phyloP scores from a whole-genome alignment of 2,329 filamentous ascomycete species.

The Tolypocladium endophyticum region DNA sequence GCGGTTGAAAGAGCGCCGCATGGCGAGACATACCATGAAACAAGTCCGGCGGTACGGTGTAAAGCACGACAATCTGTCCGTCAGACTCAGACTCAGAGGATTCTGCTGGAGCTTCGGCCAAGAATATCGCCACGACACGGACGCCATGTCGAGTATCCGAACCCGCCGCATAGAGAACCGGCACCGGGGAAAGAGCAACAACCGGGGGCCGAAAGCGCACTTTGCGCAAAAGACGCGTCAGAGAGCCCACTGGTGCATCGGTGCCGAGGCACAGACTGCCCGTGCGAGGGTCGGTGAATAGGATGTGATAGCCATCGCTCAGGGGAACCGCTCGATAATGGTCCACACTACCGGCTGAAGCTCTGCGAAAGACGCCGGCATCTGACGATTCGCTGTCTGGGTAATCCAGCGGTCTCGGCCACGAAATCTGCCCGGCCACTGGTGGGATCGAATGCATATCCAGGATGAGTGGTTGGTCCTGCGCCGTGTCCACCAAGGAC shows the following conservation, averaged over 20 bases:
- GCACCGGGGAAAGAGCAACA: constrained; percentile 20
- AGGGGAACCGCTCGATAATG: constrained; percentile 55
- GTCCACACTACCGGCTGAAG: constrained; percentile 37
- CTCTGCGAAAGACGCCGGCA: constrained; percentile 8
- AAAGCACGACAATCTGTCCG: constrained; percentile 41
- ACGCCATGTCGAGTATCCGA: constrained; percentile 47
- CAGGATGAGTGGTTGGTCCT: neutral
- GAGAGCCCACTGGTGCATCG: constrained; percentile 43
- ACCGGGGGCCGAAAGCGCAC: constrained; percentile 36
- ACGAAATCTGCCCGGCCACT: neutral
- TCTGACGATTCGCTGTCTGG: neutral
- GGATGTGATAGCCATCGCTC: constrained; percentile 53
- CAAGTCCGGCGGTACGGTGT: constrained; percentile 48
- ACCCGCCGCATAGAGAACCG: constrained; percentile 44
- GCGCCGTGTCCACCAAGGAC: constrained; percentile 1
- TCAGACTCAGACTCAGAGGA: constrained; percentile 1
- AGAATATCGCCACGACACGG: constrained; percentile 47
- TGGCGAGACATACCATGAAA: constrained; percentile 27
- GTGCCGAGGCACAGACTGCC: constrained; percentile 49
- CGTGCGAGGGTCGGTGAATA: constrained; percentile 52
- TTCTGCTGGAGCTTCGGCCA: constrained; percentile 14
- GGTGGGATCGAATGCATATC: neutral
- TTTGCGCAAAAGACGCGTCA: constrained; percentile 44
- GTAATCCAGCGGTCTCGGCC: neutral
- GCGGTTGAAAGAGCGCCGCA: constrained; percentile 3